Evolutionary conservation across 345 rosid genomes (phyloP).

Genomic region (Eucalyptus leucophloia): DNA sequence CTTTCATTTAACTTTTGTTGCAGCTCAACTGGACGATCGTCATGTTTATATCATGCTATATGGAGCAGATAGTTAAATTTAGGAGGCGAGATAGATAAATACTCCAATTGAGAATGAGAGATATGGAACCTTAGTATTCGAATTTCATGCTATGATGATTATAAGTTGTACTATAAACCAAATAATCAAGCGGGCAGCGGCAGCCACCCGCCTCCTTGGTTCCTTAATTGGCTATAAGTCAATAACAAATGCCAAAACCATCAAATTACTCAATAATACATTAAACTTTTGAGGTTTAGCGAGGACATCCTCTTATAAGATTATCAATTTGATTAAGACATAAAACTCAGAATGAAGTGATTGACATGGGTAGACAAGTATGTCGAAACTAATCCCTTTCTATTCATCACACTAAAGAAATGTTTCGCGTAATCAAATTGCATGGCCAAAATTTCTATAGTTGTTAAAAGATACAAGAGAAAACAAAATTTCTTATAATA

Average conservation of each 20-base stretch:
- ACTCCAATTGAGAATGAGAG: background rate
- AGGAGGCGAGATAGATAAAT: background rate
- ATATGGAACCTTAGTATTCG: background rate
- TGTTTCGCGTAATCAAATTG: background rate
- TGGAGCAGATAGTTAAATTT: background rate
- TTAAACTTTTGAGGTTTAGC: background rate
- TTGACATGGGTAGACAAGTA: background rate
- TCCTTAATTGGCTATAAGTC: background rate
- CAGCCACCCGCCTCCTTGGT: background rate
- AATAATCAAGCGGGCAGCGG: background rate
- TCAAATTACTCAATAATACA: background rate
- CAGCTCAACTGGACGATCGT: background rate
- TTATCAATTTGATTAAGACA: background rate
- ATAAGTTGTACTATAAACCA: background rate
- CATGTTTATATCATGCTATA: background rate
- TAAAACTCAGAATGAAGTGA: background rate
- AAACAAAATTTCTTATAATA: background rate
- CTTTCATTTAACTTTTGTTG: background rate
- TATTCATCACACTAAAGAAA: background rate
- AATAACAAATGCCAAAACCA: background rate
- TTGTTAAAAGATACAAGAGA: background rate
- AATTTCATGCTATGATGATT: background rate
- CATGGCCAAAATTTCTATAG: background rate
- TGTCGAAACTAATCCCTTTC: background rate
- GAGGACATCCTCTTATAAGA: background rate